phyloP scores from a whole-genome alignment of 2,329 filamentous ascomycete species.

The Hypoxylon sp. region DNA sequence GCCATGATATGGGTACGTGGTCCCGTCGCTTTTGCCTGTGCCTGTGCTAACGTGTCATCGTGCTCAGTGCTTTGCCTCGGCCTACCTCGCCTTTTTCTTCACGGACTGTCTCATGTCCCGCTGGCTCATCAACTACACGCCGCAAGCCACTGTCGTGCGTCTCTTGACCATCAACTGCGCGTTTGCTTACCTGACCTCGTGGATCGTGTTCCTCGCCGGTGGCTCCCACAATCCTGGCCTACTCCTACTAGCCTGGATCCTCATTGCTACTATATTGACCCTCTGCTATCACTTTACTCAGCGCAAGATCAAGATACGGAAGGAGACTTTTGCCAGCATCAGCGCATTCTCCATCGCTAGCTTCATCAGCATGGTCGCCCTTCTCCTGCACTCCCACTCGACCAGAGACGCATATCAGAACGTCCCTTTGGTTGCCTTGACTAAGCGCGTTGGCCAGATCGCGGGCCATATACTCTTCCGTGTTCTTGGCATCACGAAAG shows the following conservation, averaged over 20 bases:
- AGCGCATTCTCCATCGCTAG: constrained; percentile 79
- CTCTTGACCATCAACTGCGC: constrained; percentile 77
- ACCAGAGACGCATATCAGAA: constrained; percentile 67
- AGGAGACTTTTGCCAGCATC: constrained; percentile 79
- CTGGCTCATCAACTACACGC: constrained; percentile 87
- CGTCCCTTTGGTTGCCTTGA: constrained; percentile 39
- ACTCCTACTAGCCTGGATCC: constrained; percentile 79
- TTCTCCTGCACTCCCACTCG: constrained; percentile 72
- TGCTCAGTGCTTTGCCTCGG: constrained; percentile 75
- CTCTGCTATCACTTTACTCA: constrained; percentile 79
- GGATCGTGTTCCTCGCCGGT: constrained; percentile 73
- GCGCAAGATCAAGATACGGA: constrained; percentile 80
- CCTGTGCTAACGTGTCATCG: neutral
- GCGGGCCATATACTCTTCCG: constrained; percentile 37
- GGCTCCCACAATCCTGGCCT: constrained; percentile 74
- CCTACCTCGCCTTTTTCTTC: constrained; percentile 83
- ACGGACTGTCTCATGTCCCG: constrained; percentile 85
- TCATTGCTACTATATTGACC: constrained; percentile 77
- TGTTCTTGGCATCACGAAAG: constrained; percentile 41
- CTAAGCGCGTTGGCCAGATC: constrained; percentile 34
- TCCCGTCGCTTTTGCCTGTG: constrained; percentile 5
- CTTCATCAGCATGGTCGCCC: constrained; percentile 76
- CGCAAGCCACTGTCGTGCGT: constrained; percentile 80
- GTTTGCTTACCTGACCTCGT: constrained; percentile 78
- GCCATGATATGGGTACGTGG: constrained; percentile 76